Percentiles rank a stretch among this genome's conserved stretches.
phyloP scores from a whole-genome alignment of 2,329 filamentous ascomycete species.

The Chaetothyriales sp. region DNA sequence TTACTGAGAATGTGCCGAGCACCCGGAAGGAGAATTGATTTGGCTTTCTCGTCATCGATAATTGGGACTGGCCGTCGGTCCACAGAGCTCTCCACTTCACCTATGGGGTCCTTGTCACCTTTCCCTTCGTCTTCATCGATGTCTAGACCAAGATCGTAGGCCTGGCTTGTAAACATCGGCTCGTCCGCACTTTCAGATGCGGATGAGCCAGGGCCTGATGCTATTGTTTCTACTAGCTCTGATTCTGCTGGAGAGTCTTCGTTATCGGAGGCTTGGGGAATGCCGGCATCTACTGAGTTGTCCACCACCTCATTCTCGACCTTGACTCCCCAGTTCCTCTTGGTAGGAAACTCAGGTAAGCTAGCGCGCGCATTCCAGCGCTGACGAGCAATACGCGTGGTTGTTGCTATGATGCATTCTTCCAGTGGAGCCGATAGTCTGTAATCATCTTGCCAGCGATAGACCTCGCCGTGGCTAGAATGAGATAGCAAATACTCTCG shows the following conservation, averaged over 20 bases:
- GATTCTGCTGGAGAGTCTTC: neutral
- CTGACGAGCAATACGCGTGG: constrained; percentile 55
- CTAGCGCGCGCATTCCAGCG: constrained; percentile 27
- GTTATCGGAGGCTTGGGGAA: neutral
- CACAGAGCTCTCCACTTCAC: neutral
- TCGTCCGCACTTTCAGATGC: neutral
- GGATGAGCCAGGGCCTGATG: neutral
- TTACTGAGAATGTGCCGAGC: constrained; percentile 56
- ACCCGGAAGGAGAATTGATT: constrained; percentile 50
- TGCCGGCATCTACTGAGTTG: neutral
- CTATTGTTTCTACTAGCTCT: neutral
- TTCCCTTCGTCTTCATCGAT: constrained; percentile 10
- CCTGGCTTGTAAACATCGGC: constrained; percentile 8
- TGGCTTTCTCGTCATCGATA: constrained; percentile 57
- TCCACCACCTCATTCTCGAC: neutral
- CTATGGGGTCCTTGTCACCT: constrained; percentile 10
- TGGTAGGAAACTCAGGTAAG: neutral
- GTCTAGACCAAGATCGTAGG: constrained; percentile 4
- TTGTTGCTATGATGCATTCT: constrained; percentile 54
- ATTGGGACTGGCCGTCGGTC: constrained; percentile 40
- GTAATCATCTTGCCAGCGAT: constrained; percentile 1
- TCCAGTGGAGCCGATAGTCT: constrained; percentile 34
- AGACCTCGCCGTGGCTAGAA: neutral
- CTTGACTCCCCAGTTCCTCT: neutral
- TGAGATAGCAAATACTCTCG: constrained; percentile 37